These are phyloP conservation scores for Tephrocybe sp. DNA, from an alignment of 768 basidiomycete species.

Conservation along the genomic window DNA sequence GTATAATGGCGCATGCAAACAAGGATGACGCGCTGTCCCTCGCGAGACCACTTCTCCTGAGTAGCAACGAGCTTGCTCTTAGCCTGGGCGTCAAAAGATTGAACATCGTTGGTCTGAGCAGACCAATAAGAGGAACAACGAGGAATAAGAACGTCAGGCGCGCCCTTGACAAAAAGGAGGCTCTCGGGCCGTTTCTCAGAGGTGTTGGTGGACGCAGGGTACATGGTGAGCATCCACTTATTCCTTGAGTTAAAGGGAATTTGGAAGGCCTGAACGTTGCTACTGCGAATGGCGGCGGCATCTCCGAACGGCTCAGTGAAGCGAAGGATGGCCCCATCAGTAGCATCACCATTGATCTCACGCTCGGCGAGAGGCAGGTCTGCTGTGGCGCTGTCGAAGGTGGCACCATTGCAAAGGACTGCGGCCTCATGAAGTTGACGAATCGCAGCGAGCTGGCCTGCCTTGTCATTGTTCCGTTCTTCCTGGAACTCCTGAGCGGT, in stretches of 20 bases:
- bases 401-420: conserved; percentile 57
- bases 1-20: conserved; percentile 32
- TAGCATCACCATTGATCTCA: conserved; percentile 45
- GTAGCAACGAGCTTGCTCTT: conserved; percentile 18
- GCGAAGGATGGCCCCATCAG: conserved; percentile 52
- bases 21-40: conserved; percentile 56
- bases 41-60: conserved; percentile 42
- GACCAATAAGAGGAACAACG: conserved; percentile 28
- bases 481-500: conserved; percentile 23
- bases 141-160: conserved; percentile 52
- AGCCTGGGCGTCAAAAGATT: conserved; percentile 23
- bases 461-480: conserved; percentile 1
- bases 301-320: conserved; percentile 34
- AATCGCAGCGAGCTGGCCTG: conserved; percentile 3
- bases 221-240: conserved; percentile 58
- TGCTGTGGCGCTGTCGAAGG: conserved; percentile 37
- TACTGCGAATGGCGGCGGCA: conserved; percentile 21
- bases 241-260: conserved; percentile 52
- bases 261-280: conserved; percentile 30
- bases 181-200: conserved; percentile 12
- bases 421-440: conserved; percentile 32
- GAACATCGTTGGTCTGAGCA: conserved; percentile 12
- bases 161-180: conserved; percentile 53
- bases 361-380: conserved; percentile 29
- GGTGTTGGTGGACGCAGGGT: conserved; percentile 16